These are phyloP conservation scores for Leccinum longicurvipes DNA, from an alignment of 768 basidiomycete species.

Conservation along the genomic window DNA sequence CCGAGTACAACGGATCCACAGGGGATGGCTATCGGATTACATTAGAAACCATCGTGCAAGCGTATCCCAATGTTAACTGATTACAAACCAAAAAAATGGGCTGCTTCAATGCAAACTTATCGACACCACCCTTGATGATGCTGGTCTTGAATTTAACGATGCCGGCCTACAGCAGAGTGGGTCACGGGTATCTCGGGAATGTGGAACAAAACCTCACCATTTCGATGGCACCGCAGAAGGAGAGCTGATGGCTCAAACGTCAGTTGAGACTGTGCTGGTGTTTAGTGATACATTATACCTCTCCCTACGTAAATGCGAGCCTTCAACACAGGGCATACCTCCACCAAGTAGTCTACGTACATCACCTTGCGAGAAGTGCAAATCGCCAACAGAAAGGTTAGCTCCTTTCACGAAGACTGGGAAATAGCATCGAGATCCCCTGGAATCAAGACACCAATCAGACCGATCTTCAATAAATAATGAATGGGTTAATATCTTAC, in stretches of 20 bases:
- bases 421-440: constrained; percentile 71
- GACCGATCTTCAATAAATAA: not conserved
- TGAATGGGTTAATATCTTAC: constrained; percentile 23
- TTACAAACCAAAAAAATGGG: constrained; percentile 57
- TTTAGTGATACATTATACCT: constrained; percentile 35
- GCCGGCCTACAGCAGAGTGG: constrained; percentile 45
- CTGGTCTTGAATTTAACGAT: constrained; percentile 69
- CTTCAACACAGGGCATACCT: not conserved
- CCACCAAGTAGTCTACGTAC: constrained; percentile 27
- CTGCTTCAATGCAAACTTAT: constrained; percentile 62
- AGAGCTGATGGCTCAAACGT: constrained; percentile 38
- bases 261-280: not conserved
- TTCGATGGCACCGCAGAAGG: constrained; percentile 77
- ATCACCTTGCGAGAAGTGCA: constrained; percentile 81
- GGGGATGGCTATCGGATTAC: constrained; percentile 54
- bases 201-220: constrained; percentile 42
- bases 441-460: constrained; percentile 12
- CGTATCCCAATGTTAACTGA: not conserved
- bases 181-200: not conserved
- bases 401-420: constrained; percentile 77
- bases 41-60: not conserved
- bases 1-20: constrained; percentile 69
- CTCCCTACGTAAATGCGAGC: constrained; percentile 41
- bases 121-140: constrained; percentile 70
- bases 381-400: constrained; percentile 72